Conservation (phyloP, 1,284 basidiomycete species). For the Xerocomus minutiporus region DNA sequence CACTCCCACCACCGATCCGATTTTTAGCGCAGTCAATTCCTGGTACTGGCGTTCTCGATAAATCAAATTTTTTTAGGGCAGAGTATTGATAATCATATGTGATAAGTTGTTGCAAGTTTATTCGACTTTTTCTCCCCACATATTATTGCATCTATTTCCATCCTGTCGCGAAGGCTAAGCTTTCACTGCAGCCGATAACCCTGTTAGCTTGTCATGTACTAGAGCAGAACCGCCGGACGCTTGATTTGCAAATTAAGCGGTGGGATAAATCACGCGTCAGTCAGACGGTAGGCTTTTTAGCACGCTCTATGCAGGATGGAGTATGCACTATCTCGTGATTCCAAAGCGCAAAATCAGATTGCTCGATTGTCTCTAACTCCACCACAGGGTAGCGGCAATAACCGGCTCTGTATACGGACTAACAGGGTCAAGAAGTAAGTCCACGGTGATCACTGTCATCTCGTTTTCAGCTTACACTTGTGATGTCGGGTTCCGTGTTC, state of each 20-base stretch:
- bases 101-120: neutral
- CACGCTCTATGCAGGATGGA: too few relatives aligned
- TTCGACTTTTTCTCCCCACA: neutral
- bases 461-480: slow-evolving; percentile 10
- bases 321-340: neutral
- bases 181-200: neutral
- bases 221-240: too few relatives aligned
- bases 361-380: slow-evolving; percentile 4
- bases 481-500: slow-evolving; percentile 10
- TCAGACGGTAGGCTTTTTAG: too few relatives aligned
- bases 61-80: slow-evolving; percentile 13
- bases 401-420: slow-evolving; percentile 4
- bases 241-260: too few relatives aligned
- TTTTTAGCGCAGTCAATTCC: slow-evolving; percentile 8
- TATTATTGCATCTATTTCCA: neutral
- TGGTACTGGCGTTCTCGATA: slow-evolving; percentile 7
- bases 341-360: neutral
- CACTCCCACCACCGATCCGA: neutral
- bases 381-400: slow-evolving; percentile 20
- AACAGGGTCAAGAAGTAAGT: neutral
- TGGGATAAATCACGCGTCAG: too few relatives aligned
- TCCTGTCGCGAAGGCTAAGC: neutral
- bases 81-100: slow-evolving; percentile 2
- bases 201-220: too few relatives aligned
- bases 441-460: slow-evolving; percentile 8